Evolutionary conservation across 2,329 filamentous ascomycete genomes (phyloP).

Genomic region (Clonostachys sp.): DNA sequence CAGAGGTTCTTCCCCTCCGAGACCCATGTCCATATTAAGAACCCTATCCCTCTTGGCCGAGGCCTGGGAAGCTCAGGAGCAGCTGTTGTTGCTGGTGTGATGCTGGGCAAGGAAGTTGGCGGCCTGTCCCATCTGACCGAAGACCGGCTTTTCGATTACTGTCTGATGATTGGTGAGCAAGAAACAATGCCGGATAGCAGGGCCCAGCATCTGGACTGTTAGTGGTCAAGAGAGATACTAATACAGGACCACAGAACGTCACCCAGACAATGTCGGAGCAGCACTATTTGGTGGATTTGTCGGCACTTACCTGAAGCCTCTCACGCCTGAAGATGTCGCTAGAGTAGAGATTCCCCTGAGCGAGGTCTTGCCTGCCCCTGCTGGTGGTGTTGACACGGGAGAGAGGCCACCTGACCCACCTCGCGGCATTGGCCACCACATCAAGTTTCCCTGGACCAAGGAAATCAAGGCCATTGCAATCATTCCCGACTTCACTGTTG

Average conservation of each 20-base stretch:
- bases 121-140: conserved; percentile 68
- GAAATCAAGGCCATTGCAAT: conserved; percentile 97
- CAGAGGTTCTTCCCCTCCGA: conserved; percentile 78
- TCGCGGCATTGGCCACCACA: conserved; percentile 88
- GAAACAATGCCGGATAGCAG: neutral
- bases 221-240: neutral
- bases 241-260: conserved; percentile 55
- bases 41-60: conserved; percentile 88
- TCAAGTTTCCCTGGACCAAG: conserved; percentile 88
- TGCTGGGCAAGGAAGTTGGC: conserved; percentile 85
- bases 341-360: conserved; percentile 90
- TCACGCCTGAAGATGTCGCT: conserved; percentile 83
- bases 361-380: conserved; percentile 86
- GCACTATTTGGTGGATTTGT: conserved; percentile 96
- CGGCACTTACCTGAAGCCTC: conserved; percentile 90
- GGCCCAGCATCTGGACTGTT: neutral
- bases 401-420: conserved; percentile 84
- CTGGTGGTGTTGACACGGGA: conserved; percentile 88
- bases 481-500: conserved; percentile 91
- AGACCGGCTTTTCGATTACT: conserved; percentile 88
- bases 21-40: conserved; percentile 91
- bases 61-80: conserved; percentile 94
- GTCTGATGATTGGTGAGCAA: conserved; percentile 81
- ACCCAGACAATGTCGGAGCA: conserved; percentile 92
- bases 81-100: conserved; percentile 92